These are phyloP conservation scores for Capronia americana DNA, from an alignment of 2,329 filamentous ascomycete genomes.

Conservation along the genomic window DNA sequence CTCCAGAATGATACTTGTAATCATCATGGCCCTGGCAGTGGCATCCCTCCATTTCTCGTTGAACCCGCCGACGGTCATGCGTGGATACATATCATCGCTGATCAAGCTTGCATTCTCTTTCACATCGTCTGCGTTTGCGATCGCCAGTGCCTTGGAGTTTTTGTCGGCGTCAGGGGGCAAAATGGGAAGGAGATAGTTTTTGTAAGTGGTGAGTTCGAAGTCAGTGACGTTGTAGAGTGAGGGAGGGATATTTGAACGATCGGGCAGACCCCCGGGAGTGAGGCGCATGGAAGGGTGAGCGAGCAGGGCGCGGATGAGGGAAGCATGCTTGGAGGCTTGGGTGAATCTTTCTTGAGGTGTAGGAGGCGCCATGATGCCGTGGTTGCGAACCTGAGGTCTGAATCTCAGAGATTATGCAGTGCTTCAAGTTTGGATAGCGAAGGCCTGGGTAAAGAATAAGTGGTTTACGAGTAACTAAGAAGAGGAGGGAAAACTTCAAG, in stretches of 20 bases:
- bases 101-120: slow-evolving; percentile 18
- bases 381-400: background rate
- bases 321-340: slow-evolving; percentile 22
- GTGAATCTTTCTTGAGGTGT: slow-evolving; percentile 28
- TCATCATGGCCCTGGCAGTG: slow-evolving; percentile 18
- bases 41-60: slow-evolving; percentile 28
- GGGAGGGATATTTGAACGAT: slow-evolving; percentile 21
- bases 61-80: slow-evolving; percentile 20
- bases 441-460: background rate
- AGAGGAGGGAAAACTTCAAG: background rate
- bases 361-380: slow-evolving; percentile 11
- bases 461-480: background rate
- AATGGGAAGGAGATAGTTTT: slow-evolving; percentile 24
- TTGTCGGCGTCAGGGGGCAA: slow-evolving; percentile 25
- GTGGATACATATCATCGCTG: slow-evolving; percentile 29
- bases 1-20: slow-evolving; percentile 25
- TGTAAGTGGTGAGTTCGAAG: slow-evolving; percentile 26
- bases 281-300: slow-evolving; percentile 18
- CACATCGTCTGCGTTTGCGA: slow-evolving; percentile 4
- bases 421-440: background rate
- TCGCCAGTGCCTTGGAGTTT: slow-evolving; percentile 19
- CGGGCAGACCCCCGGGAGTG: slow-evolving; percentile 10
- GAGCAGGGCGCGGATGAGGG: slow-evolving; percentile 26
- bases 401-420: background rate
- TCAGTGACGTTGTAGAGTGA: slow-evolving; percentile 28